Evolutionary conservation across 169 alveolate species (phyloP).

Genomic region (Cryptosporidium meleagridis): DNA sequence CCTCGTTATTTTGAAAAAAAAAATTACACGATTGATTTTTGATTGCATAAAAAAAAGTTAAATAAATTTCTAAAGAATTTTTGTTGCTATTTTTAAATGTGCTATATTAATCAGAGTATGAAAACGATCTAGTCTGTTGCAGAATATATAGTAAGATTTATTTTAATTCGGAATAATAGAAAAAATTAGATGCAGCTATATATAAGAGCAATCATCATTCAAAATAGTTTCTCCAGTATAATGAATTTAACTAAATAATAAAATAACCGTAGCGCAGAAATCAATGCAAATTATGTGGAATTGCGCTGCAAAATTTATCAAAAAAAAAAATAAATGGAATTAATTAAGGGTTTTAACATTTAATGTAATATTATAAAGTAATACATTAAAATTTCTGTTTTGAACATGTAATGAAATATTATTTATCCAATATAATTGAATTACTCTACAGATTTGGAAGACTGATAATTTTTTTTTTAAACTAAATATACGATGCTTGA

Average conservation of each 20-base stretch:
- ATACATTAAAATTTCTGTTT: background rate
- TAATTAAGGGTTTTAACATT: background rate
- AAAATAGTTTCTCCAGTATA: background rate
- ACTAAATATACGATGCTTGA: constrained; percentile 10
- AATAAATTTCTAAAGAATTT: background rate
- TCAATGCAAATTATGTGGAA: constrained; percentile 10
- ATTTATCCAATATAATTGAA: background rate
- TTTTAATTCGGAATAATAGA: background rate
- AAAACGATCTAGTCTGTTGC: background rate
- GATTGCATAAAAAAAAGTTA: background rate
- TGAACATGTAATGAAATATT: background rate
- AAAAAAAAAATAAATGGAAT: background rate
- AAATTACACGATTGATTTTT: background rate
- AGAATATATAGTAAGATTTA: background rate
- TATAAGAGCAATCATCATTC: too few species aligned
- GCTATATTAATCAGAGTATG: background rate
- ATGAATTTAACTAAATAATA: background rate
- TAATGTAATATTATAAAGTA: background rate
- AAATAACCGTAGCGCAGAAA: background rate
- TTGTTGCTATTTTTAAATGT: background rate
- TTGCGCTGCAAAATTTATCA: constrained; percentile 12
- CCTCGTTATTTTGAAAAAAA: constrained; percentile 26
- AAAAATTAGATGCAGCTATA: background rate
- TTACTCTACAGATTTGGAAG: background rate
- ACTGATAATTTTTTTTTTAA: background rate